Conservation (phyloP, 2,329 filamentous ascomycete species). For the Aspergillus sojae region DNA sequence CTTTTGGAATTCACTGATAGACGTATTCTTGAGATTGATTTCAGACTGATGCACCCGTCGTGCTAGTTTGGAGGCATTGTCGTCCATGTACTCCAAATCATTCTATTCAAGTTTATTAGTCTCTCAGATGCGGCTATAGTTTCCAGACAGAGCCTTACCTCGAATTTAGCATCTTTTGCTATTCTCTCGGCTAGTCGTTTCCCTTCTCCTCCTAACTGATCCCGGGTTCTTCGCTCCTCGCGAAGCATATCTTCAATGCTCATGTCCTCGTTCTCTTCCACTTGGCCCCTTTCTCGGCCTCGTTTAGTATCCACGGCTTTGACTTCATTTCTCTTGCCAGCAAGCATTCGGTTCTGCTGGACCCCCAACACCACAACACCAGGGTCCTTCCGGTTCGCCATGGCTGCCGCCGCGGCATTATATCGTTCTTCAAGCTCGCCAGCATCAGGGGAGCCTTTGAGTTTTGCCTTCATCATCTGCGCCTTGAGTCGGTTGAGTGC, state of each 20-base stretch:
- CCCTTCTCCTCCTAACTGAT: constrained; percentile 76
- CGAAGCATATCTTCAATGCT: constrained; percentile 94
- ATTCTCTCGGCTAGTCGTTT: constrained; percentile 86
- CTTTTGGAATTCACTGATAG: constrained; percentile 86
- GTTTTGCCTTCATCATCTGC: constrained; percentile 92
- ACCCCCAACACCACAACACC: constrained; percentile 79
- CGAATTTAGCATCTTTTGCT: constrained; percentile 87
- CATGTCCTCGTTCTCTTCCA: constrained; percentile 95
- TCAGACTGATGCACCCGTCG: constrained; percentile 86
- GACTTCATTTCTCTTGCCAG: constrained; percentile 73
- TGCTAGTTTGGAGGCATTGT: constrained; percentile 89
- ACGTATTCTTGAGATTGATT: constrained; percentile 81
- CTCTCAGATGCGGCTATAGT: constrained; percentile 7
- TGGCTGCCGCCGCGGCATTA: constrained; percentile 70
- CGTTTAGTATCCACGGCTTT: constrained; percentile 77
- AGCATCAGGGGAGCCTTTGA: constrained; percentile 75
- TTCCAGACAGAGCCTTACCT: constrained; percentile 50
- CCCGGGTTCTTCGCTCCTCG: constrained; percentile 84
- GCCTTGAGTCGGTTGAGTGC: constrained; percentile 86
- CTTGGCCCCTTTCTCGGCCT: constrained; percentile 78
- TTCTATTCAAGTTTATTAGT: constrained; percentile 50
- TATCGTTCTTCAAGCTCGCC: constrained; percentile 81
- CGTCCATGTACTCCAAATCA: constrained; percentile 95
- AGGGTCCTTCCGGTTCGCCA: constrained; percentile 59
- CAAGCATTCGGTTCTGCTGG: constrained; percentile 88